Evolutionary conservation across 2,329 filamentous ascomycete genomes (phyloP), one percentile per base, ranked within the genome.

Genomic region (Hymenoscyphus fructigenus): DNA sequence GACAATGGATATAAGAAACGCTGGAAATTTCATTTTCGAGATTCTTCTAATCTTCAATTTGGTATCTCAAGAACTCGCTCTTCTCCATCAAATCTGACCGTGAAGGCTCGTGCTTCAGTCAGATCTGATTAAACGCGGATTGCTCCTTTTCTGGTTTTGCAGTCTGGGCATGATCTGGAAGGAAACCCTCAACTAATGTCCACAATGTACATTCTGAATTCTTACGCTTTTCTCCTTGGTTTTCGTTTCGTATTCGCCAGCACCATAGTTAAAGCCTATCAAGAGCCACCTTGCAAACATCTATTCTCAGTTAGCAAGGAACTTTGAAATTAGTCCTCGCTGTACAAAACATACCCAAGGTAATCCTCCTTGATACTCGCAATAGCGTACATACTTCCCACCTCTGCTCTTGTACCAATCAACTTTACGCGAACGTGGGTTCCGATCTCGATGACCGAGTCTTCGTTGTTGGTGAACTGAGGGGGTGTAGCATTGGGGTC

Each of bases 401-500:
- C 92, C 77, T 98, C 95, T 69, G 91, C 93, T 78, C 96, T 88
- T 60, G 94, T 91, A 78, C 95, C 95, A 72, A 97, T 92, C 69
- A 99, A 89, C 80, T 97, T 97, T 70, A 98, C 87, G 57, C 95
- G 91, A 68, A 99, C 88, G 73, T 97, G 94, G 17, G 93, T 96
- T 58, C 93, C 92, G 66, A 93, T 92, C 79, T 98, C 93, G 74
- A 99, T 96, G 41, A 93, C 89, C 70, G 93, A 92, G 70, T 97
- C 95, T 68, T 91, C 92, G 74, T 97, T 94, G 78, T 99, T 94
- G 47, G 93, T 97, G 78, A 93, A 99, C 75, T 96, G 92, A 2
- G 94, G 93, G n/a, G 95, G 95, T 44, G 94, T 97, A 60, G 94
- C 93, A 73, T 97, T 97, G 57, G 92, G 91, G 76, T 97, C 94